Evolutionary conservation across 2,329 filamentous ascomycete genomes (phyloP), one percentile per base, ranked within the genome.

Genomic region (Capronia epimyces): DNA sequence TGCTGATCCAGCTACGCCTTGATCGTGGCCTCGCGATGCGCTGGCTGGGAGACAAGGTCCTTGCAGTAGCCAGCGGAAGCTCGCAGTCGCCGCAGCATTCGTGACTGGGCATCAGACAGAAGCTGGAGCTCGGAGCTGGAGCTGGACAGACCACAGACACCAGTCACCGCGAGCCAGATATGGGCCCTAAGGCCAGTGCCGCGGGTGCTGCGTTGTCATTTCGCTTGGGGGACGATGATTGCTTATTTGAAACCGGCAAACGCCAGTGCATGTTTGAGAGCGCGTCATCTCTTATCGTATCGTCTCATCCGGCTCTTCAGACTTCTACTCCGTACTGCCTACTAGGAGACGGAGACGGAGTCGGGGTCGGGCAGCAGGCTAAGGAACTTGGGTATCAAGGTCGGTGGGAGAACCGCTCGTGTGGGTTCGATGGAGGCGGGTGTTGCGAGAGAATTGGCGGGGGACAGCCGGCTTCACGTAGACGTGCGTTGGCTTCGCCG

Each of bases 201-300:
- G 45, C 50, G 50, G 50, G 31, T 53, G 45, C 40, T 53, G 50
- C 46, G 50, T 45, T 53, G 50, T 48, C 50, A 53, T 24, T 39
- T 24, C 18, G 36, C 27, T 43, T 31, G 18, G 45, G 21, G 20
- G 43, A 22, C 44, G 43, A 48, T 34, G 49, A 48, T 34, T 22
- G 50, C 37, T 40, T 41, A 34, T 18, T 31, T 16, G n/a, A 25
- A 20, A 40, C 21, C 37, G 27, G 13, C 27, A 34, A 24, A 37
- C 16, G 34, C 27, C 27, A 41, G n/a, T n/a, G 37, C 34, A 37
- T 27, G 20, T 42, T 18, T 12, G 27, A 13, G 25, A n/a, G 18
- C 37, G 24, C 9, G 27, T 7, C 37, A 34, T 41, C 39, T 42
- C 21, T n/a, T 27, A 10, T 27, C 24, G 5, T 27, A 5, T 27